These are phyloP conservation scores for Penicillium decumbens DNA, from an alignment of 2,329 filamentous ascomycete species.

Conservation along the genomic window DNA sequence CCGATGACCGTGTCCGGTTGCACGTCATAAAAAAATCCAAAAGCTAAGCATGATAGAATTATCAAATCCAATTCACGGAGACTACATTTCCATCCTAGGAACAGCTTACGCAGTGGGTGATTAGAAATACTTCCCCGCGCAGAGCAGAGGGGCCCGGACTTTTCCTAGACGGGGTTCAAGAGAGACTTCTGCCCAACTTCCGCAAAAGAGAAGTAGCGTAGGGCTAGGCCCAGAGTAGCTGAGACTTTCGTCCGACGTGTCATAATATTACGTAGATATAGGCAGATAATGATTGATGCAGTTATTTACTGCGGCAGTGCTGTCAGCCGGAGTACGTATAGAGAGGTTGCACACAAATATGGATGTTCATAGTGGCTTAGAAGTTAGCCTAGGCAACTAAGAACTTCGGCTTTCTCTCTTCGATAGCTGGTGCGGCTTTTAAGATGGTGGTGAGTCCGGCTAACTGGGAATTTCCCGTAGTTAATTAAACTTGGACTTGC, in stretches of 20 bases:
- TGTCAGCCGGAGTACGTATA: neutral
- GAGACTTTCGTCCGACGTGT: neutral
- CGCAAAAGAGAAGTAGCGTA: neutral
- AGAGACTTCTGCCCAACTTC: slow-evolving; percentile 5
- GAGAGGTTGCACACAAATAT: neutral
- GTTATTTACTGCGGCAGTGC: neutral
- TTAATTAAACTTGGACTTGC: neutral
- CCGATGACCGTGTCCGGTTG: slow-evolving; percentile 1
- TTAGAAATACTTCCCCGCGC: neutral
- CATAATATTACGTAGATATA: neutral
- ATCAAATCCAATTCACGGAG: slow-evolving; percentile 7
- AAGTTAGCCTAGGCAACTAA: neutral
- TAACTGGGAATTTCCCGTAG: neutral
- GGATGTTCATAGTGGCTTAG: neutral
- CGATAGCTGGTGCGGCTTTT: too few relatives aligned
- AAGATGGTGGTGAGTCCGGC: neutral
- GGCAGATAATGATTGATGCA: neutral
- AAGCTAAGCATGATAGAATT: slow-evolving; percentile 24
- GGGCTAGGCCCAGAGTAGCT: slow-evolving; percentile 14
- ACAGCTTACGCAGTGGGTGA: neutral
- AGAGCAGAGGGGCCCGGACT: slow-evolving; percentile 8
- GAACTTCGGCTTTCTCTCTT: neutral
- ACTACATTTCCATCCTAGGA: neutral
- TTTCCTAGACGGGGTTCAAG: slow-evolving; percentile 17
- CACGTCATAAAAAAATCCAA: slow-evolving; percentile 8